Evolutionary conservation across 2,329 filamentous ascomycete genomes (phyloP).

Genomic region (Colletotrichum tabaci): DNA sequence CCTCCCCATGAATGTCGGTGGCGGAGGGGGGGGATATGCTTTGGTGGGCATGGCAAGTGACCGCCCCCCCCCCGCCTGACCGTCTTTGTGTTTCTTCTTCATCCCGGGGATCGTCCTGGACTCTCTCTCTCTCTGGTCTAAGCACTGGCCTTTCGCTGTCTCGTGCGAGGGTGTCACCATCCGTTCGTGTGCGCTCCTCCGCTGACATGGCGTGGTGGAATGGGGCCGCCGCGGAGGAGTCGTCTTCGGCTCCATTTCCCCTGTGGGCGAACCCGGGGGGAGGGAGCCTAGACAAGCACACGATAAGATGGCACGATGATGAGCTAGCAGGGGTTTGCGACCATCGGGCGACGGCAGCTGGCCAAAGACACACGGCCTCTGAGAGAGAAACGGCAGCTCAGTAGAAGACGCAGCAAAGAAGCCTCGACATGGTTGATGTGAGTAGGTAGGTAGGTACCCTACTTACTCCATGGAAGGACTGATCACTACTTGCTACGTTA

Average conservation of each 20-base stretch:
- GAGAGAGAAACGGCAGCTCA: no score
- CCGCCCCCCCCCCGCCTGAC: not conserved
- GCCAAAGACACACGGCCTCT: no score
- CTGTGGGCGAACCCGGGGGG: not conserved
- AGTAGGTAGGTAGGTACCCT: no score
- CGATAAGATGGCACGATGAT: conserved; percentile 12
- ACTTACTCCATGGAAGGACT: no score
- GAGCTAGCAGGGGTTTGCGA: not conserved
- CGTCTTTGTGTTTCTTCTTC: not conserved
- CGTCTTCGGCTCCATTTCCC: not conserved
- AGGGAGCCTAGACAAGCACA: not conserved
- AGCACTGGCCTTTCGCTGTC: conserved; percentile 16
- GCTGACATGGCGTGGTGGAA: conserved; percentile 13
- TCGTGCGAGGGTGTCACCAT: not conserved
- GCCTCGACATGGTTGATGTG: not conserved
- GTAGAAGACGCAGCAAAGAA: not conserved
- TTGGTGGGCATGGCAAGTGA: conserved; percentile 17
- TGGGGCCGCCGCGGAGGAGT: conserved; percentile 2
- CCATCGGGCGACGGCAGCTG: no score
- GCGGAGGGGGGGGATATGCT: conserved; percentile 13
- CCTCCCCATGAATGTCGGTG: conserved; percentile 1
- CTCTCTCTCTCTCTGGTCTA: no score
- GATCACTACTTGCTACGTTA: no score
- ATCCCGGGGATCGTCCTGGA: not conserved
- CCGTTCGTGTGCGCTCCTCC: not conserved